Evolutionary conservation across 2,329 filamentous ascomycete species (phyloP), one percentile per base, ranked within the genome.

Genomic region (Aureobasidium pullulans): DNA sequence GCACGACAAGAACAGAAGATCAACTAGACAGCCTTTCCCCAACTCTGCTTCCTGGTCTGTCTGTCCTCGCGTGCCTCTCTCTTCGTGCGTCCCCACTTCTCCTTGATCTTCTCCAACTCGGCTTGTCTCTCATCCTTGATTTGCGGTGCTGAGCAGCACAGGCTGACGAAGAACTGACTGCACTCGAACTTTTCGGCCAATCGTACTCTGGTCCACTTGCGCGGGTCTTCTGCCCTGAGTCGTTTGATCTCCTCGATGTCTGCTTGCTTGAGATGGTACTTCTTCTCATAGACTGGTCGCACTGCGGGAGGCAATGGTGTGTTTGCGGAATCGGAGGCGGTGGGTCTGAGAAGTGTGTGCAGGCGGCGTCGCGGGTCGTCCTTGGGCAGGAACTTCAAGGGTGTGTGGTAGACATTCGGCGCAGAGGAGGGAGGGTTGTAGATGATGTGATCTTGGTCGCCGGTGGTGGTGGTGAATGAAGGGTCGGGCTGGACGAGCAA

Each of bases 381-480:
- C 57, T 75, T 69, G 5, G 85, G 85, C 7, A 88, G 76, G 69
- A 88, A 88, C 64, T 85, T 84, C 31, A 77, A 72, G 1, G 85
- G 85, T 1, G 85, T 88, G 68, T 85, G 81, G 67, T 84, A 84
- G 28, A 84, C 79, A 62, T 78, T 84, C 7, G 85, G 84, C 6
- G 81, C 79, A 31, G 82, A 81, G 6, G 84, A 83, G 0, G 85
- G 85, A 37, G 85, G 85, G 65, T 87, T 87, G 77, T 83, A 84
- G 69, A 87, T 78, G 68, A 85, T 84, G 66, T 82, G 79, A 60
- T 82, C 78, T 53, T 62, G 59, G 13, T 39, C 16, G 46, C 73
- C 64, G 60, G 64, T 61, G 64, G 64, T 65, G 47, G 66, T 65
- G 6, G 65, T 66, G 69, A 77, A 79, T 1, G 75, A 76, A 37